Percentiles rank a stretch among this genome's conserved stretches.
Evolutionary conservation across 164 flowering plant species (phyloP).

Genomic region (Chimonanthus praecox): DNA sequence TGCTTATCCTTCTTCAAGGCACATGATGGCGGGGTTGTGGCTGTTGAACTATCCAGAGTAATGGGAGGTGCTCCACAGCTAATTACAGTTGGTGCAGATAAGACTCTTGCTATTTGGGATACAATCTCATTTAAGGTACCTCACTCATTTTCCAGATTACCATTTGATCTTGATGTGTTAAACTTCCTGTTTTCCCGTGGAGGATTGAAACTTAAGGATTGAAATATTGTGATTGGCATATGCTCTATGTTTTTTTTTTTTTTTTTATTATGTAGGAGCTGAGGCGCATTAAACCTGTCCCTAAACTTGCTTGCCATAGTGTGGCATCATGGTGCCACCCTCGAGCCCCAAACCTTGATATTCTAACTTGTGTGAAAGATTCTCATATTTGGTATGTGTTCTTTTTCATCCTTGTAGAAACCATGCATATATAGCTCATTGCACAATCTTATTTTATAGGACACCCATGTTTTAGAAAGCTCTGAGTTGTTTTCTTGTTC

Average conservation of each 20-base stretch:
- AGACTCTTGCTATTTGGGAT: slow-evolving; percentile 96
- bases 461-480: neutral
- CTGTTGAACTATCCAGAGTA: slow-evolving; percentile 93
- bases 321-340: slow-evolving; percentile 99
- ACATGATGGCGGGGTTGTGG: slow-evolving; percentile 98
- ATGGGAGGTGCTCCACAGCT: slow-evolving; percentile 90
- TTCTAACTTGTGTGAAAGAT: slow-evolving; percentile 96
- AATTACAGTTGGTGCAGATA: slow-evolving; percentile 93
- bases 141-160: neutral
- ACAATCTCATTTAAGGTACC: slow-evolving; percentile 93
- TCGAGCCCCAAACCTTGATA: slow-evolving; percentile 95
- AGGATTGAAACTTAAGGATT: neutral
- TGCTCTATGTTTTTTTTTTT: slow-evolving; percentile 8
- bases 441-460: neutral
- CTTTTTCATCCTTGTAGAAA: neutral
- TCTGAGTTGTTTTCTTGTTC: slow-evolving; percentile 3
- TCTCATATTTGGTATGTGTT: slow-evolving; percentile 87
- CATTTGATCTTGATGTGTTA: slow-evolving; percentile 1
- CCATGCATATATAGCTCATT: neutral
- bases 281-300: slow-evolving; percentile 94
- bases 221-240: neutral
- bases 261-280: slow-evolving; percentile 49
- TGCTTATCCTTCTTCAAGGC: slow-evolving; percentile 44
- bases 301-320: slow-evolving; percentile 88
- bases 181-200: slow-evolving; percentile 4